These are phyloP conservation scores for Yamadazyma tumulicola DNA, from an alignment of 805 yeast genomes.

Conservation along the genomic window DNA sequence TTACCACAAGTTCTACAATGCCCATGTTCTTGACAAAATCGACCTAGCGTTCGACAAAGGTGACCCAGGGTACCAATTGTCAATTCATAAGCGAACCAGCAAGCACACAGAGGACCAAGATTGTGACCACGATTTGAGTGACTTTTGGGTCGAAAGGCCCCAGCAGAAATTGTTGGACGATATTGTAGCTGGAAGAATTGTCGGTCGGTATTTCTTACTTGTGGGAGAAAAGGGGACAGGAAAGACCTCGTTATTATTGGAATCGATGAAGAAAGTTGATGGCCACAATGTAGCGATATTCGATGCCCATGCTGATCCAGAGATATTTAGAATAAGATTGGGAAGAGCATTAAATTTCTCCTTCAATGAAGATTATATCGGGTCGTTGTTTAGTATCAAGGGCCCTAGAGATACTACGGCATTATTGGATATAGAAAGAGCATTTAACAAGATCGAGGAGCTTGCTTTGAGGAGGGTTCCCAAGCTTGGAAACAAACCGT, in stretches of 20 bases:
- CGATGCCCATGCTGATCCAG: constrained; percentile 86
- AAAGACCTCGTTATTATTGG: constrained; percentile 70
- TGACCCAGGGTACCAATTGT: constrained; percentile 59
- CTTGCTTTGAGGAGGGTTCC: constrained; percentile 55
- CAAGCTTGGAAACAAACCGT: constrained; percentile 45
- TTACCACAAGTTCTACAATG: constrained; percentile 61
- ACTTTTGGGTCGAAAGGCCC: constrained; percentile 63
- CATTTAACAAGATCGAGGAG: constrained; percentile 70
- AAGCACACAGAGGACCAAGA: constrained; percentile 27
- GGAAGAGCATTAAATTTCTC: constrained; percentile 74
- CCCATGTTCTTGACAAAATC: constrained; percentile 62
- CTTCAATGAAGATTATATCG: constrained; percentile 78
- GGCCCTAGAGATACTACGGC: constrained; percentile 89
- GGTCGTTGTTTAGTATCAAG: constrained; percentile 71
- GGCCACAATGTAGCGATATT: constrained; percentile 66
- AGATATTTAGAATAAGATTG: constrained; percentile 69
- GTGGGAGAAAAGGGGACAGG: constrained; percentile 90
- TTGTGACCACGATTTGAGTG: constrained; percentile 16
- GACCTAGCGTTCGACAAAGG: constrained; percentile 63
- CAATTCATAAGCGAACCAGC: constrained; percentile 47
- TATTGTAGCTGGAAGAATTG: constrained; percentile 58
- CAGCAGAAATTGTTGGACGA: constrained; percentile 65
- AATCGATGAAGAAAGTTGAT: constrained; percentile 60
- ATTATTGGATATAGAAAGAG: constrained; percentile 75
- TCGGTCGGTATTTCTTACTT: constrained; percentile 67